Evolutionary conservation across 176 grass and related monocot genomes (phyloP).

Genomic region (Paspalum vaginatum): DNA sequence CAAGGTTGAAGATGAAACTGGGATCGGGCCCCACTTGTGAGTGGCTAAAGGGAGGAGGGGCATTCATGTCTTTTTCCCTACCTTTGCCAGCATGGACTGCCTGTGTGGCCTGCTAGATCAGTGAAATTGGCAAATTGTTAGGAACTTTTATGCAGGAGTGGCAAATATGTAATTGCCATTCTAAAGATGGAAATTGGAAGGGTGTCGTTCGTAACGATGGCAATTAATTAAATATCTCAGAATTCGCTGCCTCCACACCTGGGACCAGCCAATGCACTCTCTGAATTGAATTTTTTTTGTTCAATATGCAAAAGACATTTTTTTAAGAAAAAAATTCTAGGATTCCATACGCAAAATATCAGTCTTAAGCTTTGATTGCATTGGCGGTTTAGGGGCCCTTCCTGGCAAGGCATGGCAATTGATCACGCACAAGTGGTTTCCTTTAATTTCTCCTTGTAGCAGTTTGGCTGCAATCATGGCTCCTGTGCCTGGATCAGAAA

Average conservation of each 20-base stretch:
- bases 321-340: not conserved
- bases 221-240: not conserved
- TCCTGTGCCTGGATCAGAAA: not conserved
- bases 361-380: not conserved
- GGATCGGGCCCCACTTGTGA: too few relatives aligned
- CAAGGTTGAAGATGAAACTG: too few relatives aligned
- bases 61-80: too few relatives aligned
- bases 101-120: too few relatives aligned
- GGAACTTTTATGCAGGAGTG: too few relatives aligned
- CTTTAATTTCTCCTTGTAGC: not conserved
- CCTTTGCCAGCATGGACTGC: too few relatives aligned
- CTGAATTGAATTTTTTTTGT: slow-evolving; percentile 4
- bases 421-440: not conserved
- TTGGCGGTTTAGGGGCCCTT: not conserved
- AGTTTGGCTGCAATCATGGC: slow-evolving; percentile 14
- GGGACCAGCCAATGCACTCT: not conserved
- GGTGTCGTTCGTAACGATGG: too few relatives aligned
- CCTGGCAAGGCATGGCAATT: not conserved
- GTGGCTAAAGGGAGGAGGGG: too few relatives aligned
- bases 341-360: not conserved
- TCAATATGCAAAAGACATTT: not conserved
- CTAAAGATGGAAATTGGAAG: too few relatives aligned
- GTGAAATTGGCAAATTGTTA: too few relatives aligned
- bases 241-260: slow-evolving; percentile 3
- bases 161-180: too few relatives aligned